Conservation (phyloP, 2,329 filamentous ascomycete species). For the Erysiphe pisi region DNA sequence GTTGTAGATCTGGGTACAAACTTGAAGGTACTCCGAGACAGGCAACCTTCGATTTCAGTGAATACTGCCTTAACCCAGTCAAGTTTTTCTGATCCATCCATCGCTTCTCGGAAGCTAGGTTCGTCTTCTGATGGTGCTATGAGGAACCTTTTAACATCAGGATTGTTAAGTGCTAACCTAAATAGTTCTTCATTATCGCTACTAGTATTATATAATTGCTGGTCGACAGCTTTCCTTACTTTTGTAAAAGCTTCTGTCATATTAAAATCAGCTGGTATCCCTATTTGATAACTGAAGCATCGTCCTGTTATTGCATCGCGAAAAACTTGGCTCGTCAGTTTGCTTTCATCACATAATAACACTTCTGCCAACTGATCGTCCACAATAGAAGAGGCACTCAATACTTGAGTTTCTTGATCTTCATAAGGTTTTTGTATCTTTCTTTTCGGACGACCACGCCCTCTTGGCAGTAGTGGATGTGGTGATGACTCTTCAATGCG, state of each 20-base stretch:
- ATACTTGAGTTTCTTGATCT: background rate
- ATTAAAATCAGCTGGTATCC: background rate
- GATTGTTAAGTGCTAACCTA: background rate
- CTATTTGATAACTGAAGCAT: background rate
- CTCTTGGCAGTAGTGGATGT: background rate
- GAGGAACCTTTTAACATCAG: background rate
- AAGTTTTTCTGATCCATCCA: background rate
- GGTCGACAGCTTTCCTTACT: background rate
- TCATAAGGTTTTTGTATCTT: background rate
- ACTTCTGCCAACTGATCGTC: background rate
- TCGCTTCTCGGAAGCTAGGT: background rate
- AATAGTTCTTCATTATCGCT: constrained; percentile 19
- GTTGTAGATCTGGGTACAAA: background rate
- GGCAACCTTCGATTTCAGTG: constrained; percentile 5
- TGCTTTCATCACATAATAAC: background rate
- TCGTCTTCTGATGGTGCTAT: background rate
- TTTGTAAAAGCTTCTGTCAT: background rate
- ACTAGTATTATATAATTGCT: background rate
- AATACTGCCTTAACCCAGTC: background rate
- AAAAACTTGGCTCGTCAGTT: background rate
- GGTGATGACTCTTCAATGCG: background rate
- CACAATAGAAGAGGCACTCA: background rate
- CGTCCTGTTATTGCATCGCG: background rate
- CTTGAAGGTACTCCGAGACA: background rate
- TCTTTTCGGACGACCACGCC: constrained; percentile 5